Evolutionary conservation across 225 moss, liverwort and hornwort genomes (phyloP).

Genomic region (Climacium dendroides): DNA sequence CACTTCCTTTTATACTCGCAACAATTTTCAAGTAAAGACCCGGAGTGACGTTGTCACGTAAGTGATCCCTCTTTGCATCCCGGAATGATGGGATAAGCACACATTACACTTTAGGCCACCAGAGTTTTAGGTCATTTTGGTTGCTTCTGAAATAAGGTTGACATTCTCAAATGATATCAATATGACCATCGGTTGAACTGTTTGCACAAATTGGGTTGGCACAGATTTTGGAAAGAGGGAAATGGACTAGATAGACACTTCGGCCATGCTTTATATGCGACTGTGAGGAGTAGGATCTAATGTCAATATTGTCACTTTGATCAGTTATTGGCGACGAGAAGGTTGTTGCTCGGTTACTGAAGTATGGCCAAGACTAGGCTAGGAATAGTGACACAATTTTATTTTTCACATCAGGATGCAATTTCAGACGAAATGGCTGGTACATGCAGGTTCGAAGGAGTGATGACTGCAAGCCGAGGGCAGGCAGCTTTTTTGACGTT

Average conservation of each 20-base stretch:
- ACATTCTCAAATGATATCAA: not conserved
- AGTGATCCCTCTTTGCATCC: not conserved
- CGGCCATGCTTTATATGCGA: not conserved
- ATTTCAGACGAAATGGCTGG: conserved; percentile 2
- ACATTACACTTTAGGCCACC: too few species aligned
- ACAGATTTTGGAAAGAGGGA: not conserved
- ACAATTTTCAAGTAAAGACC: conserved; percentile 63
- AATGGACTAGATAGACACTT: not conserved
- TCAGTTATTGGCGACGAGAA: not conserved
- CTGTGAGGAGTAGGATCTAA: not conserved
- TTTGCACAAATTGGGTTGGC: not conserved
- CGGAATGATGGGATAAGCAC: not conserved
- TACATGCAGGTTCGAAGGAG: conserved; percentile 78
- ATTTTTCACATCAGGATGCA: not conserved
- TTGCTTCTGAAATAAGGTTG: not conserved
- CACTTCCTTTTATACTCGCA: conserved; percentile 69
- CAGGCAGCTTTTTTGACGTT: conserved; percentile 95
- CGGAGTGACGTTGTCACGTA: conserved; percentile 90
- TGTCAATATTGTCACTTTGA: not conserved
- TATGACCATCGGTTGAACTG: not conserved
- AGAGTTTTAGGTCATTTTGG: not conserved
- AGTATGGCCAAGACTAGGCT: not conserved
- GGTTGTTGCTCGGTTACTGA: not conserved
- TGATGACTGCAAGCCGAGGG: conserved; percentile 91
- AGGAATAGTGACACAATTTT: not conserved